Evolutionary conservation across 768 basidiomycete species (phyloP), one percentile per base, ranked within the genome.

Genomic region (Strobilomyces confusus): DNA sequence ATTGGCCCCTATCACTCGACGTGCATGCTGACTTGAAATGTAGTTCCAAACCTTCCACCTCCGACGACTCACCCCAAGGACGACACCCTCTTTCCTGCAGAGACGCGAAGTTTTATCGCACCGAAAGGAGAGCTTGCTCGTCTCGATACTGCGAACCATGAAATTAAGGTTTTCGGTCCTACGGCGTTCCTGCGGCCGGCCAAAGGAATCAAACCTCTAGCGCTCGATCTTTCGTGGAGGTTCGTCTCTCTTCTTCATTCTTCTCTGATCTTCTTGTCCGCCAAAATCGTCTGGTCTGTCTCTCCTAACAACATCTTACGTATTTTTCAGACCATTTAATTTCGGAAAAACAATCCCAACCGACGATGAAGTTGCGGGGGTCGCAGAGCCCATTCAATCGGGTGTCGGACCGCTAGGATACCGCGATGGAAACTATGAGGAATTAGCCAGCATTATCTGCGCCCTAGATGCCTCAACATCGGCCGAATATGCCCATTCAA

Each of bases 181-280:
- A 30, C 22, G 20, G 48, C 47, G 13, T 63, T 75, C 50, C 58
- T 87, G 57, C 79, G 75, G 63, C 80, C 80, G 57, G 77, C 74
- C 15, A 83, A 80, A 60, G 86, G 86, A 2, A 64, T 81, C 20
- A 76, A 80, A 50, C 74, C 84, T 5, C 71, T 89, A 4, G 73
- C 77, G 20, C 72, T 89, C 14, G 75, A 80, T 30, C 69, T 90
- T 46, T 82, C 83, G 14, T 89, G 87, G 87, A 77, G 79, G 87
- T 87, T 52, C 45, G 78, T 72, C 47, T 48, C 32, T 45, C 47
- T 49, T 33, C 20, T 49, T 30, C 25, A 9, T 8, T 23, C n/a
- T 5, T 32, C 32, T 32, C 32, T 26, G 20, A 23, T 19, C 30
- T 14, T 14, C 43, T 34, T 34, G 32, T 44, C 40, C 22, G 3